Base-by-base conservation (phyloP, 2,329 filamentous ascomycete species). In the Esteya vermicola region DNA sequence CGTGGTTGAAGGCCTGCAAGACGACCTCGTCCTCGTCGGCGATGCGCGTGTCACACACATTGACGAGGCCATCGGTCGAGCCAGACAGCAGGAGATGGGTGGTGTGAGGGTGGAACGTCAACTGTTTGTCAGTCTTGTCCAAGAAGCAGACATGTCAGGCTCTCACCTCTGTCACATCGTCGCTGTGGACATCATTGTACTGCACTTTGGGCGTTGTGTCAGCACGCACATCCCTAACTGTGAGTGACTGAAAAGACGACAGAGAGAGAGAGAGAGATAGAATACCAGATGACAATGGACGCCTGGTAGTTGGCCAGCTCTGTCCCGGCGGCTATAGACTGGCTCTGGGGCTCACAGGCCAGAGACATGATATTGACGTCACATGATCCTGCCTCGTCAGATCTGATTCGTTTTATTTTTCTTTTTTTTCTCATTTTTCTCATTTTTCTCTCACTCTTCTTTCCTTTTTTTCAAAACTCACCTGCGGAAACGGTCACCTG, bases 51-150 rank as follows among this genome's bases (percentile, higher is more conserved):
- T 91, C 78, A 58, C 81, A 84, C 34, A 89, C 64, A 52, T 82
- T 86, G 50, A 89, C 70, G 1, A 89, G 70, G 7, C 82, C 82
- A 57, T 91, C 84, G 13, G 82, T 89, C 28, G 81, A 85, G 33
- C 81, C 81, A 1, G 81, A 85, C 10, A 89, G 65, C 6, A 89
- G 68, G 14, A 82, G 62, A 33, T 70, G 65, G 1, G 72, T 65
- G 36, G 71, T 62, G 3, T 58, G 61, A 0, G 78, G 76, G 55
- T 83, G 77, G 50, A 78, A 76, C 52, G 67, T 63, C 2, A 78
- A 58, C 64, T 75, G 16, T 19, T 9, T 5, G 14, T 21, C 25
- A 9, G 16, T 21, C 31, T 12, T 10, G 9, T 20, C 21, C 9
- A 6, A 31, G n/a, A 22, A 10, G n/a, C 3, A 28, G 16, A n/a